Percentiles rank a stretch among this genome's conserved stretches.
Evolutionary conservation across 2,329 filamentous ascomycete species (phyloP).

Genomic region (Stylonectria norvegica): DNA sequence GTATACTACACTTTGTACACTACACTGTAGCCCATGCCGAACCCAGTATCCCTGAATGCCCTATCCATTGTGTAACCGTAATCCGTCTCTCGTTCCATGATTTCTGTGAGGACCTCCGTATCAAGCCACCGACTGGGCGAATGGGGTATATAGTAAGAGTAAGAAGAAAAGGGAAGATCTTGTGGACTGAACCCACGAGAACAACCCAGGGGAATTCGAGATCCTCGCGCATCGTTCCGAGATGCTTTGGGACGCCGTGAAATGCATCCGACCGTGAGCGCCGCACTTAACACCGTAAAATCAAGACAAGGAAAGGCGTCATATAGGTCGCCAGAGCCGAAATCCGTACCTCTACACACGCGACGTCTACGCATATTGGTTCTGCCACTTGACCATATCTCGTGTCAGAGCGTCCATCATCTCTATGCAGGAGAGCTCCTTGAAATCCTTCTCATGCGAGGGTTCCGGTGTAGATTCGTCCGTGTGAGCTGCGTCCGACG

Average conservation of each 20-base stretch:
- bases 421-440: slow-evolving; percentile 71
- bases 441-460: slow-evolving; percentile 56
- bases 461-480: slow-evolving; percentile 23
- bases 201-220: slow-evolving; percentile 11
- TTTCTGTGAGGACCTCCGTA: not conserved
- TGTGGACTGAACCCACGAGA: too few relatives aligned
- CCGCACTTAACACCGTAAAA: slow-evolving; percentile 14
- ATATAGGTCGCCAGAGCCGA: too few relatives aligned
- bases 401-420: slow-evolving; percentile 88
- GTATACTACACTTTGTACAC: not conserved
- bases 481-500: slow-evolving; percentile 14
- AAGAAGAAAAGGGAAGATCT: too few relatives aligned
- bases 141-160: slow-evolving; percentile 19
- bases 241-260: slow-evolving; percentile 22
- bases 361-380: slow-evolving; percentile 54
- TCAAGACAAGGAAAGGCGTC: not conserved
- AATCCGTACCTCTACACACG: not conserved
- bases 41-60: not conserved
- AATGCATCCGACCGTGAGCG: slow-evolving; percentile 20
- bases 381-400: slow-evolving; percentile 82
- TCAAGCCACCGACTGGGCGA: too few relatives aligned
- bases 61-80: not conserved
- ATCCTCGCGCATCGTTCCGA: slow-evolving; percentile 14
- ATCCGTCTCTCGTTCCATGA: not conserved
- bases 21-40: not conserved